Conservation (phyloP, 352 stramenopile species). For the Phytophthora cryptogea region DNA sequence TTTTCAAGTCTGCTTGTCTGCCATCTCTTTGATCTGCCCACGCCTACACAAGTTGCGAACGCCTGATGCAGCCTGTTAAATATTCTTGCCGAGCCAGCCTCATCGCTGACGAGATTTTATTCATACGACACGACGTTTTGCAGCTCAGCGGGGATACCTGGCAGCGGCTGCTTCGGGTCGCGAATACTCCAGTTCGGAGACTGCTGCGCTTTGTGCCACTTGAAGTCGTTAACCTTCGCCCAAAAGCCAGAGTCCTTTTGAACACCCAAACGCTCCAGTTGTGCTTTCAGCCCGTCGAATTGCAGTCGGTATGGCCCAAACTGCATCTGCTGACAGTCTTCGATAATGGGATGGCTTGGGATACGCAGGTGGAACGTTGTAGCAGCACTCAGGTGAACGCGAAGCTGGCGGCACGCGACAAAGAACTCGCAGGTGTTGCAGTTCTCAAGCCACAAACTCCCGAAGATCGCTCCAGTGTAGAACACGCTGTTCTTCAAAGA, state of each 20-base stretch:
- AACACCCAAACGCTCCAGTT: slow-evolving; percentile 64
- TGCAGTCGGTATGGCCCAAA: slow-evolving; percentile 80
- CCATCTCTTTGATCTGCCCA: slow-evolving; percentile 10
- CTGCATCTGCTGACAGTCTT: slow-evolving; percentile 83
- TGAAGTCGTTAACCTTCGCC: slow-evolving; percentile 93
- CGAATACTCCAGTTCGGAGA: slow-evolving; percentile 87
- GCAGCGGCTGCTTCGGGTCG: slow-evolving; percentile 50
- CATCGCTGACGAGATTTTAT: slow-evolving; percentile 13
- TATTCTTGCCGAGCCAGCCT: slow-evolving; percentile 3
- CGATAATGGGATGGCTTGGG: slow-evolving; percentile 89
- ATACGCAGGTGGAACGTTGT: slow-evolving; percentile 86
- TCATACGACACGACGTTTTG: slow-evolving; percentile 45
- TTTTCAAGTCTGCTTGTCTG: slow-evolving; percentile 21
- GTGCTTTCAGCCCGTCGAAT: slow-evolving; percentile 63
- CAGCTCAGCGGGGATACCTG: slow-evolving; percentile 40
- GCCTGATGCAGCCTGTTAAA: slow-evolving; percentile 20
- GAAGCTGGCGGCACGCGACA: slow-evolving; percentile 83
- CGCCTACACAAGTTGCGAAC: background rate
- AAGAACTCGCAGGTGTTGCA: slow-evolving; percentile 83
- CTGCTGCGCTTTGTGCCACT: slow-evolving; percentile 88
- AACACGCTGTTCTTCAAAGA: slow-evolving; percentile 72
- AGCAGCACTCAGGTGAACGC: slow-evolving; percentile 73
- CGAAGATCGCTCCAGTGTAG: slow-evolving; percentile 78
- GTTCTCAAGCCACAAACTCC: slow-evolving; percentile 85
- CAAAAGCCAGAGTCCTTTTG: slow-evolving; percentile 67